Evolutionary conservation across 345 rosid species (phyloP), one percentile per base, ranked within the genome.

Genomic region (Gossypium longicalyx): DNA sequence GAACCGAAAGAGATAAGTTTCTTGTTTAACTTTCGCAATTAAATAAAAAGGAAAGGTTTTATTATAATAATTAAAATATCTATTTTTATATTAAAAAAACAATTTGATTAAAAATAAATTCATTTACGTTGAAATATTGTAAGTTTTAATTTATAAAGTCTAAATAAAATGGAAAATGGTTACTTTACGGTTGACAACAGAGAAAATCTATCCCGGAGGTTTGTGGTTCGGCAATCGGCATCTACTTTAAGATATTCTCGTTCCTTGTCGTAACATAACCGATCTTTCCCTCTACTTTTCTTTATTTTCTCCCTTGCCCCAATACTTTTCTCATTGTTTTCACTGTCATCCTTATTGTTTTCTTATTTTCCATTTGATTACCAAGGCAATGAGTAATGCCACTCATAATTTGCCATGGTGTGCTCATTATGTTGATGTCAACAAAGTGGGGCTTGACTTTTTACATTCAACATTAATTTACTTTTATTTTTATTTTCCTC

Each of bases 231-330:
- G 63, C 15, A 25, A 58, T 58, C 29, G 9, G 79, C 81, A 77
- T 74, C 74, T 78, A 59, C 9, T 63, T 51, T 60, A 15, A 82
- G 78, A 82, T 78, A 85, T 80, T 82, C 78, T 70, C 69, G 56
- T 25, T 22, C 70, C 54, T 67, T 78, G 81, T 80, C 81, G 76
- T 80, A 70, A 80, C 83, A 78, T 78, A 82, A 75, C 67, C 65
- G 52, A 59, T n/a, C 52, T 52, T 45, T 6, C 59, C 72, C 25
- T 6, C 10, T 12, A 59, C 16, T 59, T 59, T 25, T 29, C 41
- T 53, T 49, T 54, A 17, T 44, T 73, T 58, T 5, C 44, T 5
- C 17, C 44, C 1, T 4, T 41, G 19, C 43, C 23, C 8, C 72
- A 1, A 2, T 20, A 17, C 0, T 49, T 19, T 25, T 34, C 9